phyloP scores from a whole-genome alignment of 352 stramenopile species.

The Phytophthora gonapodyides region DNA sequence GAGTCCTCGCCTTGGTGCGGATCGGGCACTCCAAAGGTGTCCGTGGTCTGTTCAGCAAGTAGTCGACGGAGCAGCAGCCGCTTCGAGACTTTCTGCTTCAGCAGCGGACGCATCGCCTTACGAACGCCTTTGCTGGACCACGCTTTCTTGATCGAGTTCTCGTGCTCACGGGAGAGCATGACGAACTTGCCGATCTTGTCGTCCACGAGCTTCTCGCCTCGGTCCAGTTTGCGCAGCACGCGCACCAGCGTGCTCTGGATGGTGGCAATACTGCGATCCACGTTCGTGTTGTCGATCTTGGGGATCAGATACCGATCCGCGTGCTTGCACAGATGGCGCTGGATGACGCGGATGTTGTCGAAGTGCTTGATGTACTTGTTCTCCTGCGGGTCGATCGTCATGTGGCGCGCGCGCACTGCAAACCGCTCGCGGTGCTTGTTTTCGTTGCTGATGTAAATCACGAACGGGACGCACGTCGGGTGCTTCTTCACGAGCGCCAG shows the following conservation, averaged over 20 bases:
- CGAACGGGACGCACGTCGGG: constrained; percentile 84
- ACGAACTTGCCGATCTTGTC: constrained; percentile 85
- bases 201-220: constrained; percentile 75
- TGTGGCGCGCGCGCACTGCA: constrained; percentile 81
- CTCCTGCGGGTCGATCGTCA: constrained; percentile 88
- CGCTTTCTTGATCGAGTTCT: constrained; percentile 88
- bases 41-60: constrained; percentile 70
- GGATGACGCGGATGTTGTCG: constrained; percentile 91
- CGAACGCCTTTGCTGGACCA: constrained; percentile 88
- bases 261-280: constrained; percentile 83
- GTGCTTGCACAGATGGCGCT: constrained; percentile 85
- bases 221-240: constrained; percentile 79
- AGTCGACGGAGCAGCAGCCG: constrained; percentile 74
- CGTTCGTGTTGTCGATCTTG: constrained; percentile 91
- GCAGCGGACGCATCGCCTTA: constrained; percentile 84
- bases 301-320: constrained; percentile 86
- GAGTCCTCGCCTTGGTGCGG: constrained; percentile 56
- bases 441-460: constrained; percentile 92
- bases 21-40: constrained; percentile 36
- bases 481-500: constrained; percentile 77
- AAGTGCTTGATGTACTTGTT: constrained; percentile 94
- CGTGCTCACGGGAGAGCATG: constrained; percentile 82
- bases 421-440: constrained; percentile 88
- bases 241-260: constrained; percentile 88
- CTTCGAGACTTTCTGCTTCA: constrained; percentile 89